phyloP scores from a whole-genome alignment of 2,329 filamentous ascomycete genomes.

The Fusarium falciforme region DNA sequence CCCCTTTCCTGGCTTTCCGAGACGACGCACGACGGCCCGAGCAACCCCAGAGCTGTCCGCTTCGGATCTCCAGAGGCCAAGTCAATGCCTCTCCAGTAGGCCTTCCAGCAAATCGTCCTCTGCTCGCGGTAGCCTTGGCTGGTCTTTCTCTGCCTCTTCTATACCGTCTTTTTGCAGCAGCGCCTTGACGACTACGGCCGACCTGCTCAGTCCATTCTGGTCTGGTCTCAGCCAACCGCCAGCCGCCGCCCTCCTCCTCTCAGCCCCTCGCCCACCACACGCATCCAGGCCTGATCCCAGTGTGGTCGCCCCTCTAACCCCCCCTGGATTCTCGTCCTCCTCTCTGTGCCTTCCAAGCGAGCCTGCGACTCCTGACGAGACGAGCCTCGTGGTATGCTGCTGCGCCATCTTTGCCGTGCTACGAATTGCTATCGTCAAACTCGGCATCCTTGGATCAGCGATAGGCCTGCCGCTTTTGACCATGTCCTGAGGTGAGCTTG shows the following conservation, averaged over 20 bases:
- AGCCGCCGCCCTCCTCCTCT: conserved; percentile 21
- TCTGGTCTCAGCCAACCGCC: conserved; percentile 30
- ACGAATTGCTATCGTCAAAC: conserved; percentile 27
- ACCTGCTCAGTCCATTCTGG: conserved; percentile 19
- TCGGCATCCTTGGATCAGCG: conserved; percentile 41
- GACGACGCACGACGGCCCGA: background rate
- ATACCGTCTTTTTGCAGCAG: conserved; percentile 31
- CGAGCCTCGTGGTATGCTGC: conserved; percentile 36
- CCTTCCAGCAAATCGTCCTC: background rate
- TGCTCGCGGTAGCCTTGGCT: conserved; percentile 21
- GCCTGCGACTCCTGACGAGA: conserved; percentile 29
- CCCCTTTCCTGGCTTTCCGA: background rate
- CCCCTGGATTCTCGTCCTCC: conserved; percentile 36
- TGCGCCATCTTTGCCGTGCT: conserved; percentile 21
- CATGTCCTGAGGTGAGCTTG: conserved; percentile 51
- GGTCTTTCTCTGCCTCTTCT: conserved; percentile 7
- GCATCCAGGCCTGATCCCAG: conserved; percentile 35
- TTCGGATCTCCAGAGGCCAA: conserved; percentile 3
- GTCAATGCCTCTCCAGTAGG: conserved; percentile 9
- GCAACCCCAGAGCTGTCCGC: conserved; percentile 7
- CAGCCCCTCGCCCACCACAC: conserved; percentile 38
- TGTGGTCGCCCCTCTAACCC: conserved; percentile 31
- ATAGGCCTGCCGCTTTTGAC: conserved; percentile 47
- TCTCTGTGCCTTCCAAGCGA: conserved; percentile 28
- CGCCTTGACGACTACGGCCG: conserved; percentile 7